Evolutionary conservation across 305 asterid species (phyloP).

Genomic region (Fraxinus baroniana): DNA sequence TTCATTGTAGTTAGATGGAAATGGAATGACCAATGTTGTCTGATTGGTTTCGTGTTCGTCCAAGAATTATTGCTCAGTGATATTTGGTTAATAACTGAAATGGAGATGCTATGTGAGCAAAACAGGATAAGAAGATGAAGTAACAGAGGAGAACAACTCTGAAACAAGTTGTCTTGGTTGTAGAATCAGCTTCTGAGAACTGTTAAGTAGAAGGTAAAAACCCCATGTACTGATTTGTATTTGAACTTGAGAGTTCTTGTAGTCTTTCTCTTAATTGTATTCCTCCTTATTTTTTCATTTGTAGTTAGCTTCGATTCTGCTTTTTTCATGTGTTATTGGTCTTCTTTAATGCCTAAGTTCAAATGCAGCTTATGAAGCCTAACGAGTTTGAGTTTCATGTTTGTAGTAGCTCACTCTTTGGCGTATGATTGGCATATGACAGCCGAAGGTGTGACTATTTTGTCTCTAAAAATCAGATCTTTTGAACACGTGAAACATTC

Average conservation of each 20-base stretch:
- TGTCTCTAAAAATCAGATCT: not conserved
- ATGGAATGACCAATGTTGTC: not conserved
- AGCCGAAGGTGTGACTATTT: not conserved
- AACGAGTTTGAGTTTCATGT: constrained; percentile 15
- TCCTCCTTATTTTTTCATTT: constrained; percentile 25
- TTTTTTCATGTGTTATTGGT: constrained; percentile 2
- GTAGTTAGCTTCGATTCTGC: constrained; percentile 22
- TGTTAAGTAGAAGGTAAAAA: constrained; percentile 33
- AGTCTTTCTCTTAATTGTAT: constrained; percentile 15
- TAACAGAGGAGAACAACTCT: constrained; percentile 11
- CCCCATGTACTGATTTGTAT: constrained; percentile 26
- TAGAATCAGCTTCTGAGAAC: constrained; percentile 24
- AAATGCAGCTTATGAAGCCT: not conserved
- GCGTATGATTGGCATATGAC: not conserved
- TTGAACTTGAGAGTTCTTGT: constrained; percentile 20
- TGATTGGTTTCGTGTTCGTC: constrained; percentile 13
- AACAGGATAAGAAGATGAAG: constrained; percentile 7
- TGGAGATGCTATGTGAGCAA: constrained; percentile 19
- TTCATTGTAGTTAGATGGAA: constrained; percentile 31
- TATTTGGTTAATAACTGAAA: constrained; percentile 22
- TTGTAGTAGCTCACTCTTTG: not conserved
- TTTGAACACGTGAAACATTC: not conserved
- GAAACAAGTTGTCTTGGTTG: not conserved
- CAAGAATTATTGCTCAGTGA: constrained; percentile 2
- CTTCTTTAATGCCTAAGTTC: constrained; percentile 18